Conservation (phyloP, 163 green algal genomes). For the Chloroidium sp. region DNA sequence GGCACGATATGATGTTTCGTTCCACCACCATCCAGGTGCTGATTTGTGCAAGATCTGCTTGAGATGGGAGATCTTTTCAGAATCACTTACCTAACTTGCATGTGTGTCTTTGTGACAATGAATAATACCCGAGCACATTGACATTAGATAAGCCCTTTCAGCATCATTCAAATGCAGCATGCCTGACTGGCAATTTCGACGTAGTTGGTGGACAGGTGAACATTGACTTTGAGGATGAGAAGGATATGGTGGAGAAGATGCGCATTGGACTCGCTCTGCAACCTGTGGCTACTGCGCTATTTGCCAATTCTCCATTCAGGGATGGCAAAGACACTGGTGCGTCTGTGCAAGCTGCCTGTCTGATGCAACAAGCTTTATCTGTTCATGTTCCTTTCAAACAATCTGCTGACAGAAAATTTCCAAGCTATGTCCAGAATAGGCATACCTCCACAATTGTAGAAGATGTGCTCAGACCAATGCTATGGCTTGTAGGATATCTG, state of each 20-base stretch:
- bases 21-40: constrained; percentile 89
- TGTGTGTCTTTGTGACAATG: too few species aligned
- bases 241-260: constrained; percentile 97
- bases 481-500: constrained; percentile 33
- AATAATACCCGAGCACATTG: too few species aligned
- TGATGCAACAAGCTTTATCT: neutral
- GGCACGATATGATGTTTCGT: constrained; percentile 99
- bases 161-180: too few species aligned
- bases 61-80: neutral
- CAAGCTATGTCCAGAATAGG: too few species aligned
- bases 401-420: neutral
- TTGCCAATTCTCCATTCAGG: constrained; percentile 93
- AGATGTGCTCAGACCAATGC: neutral
- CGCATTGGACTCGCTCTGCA: constrained; percentile 87
- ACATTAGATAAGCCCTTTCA: too few species aligned
- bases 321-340: constrained; percentile 74
- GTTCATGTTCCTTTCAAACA: neutral
- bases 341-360: neutral
- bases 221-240: constrained; percentile 92
- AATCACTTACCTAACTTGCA: too few species aligned
- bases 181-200: too few species aligned
- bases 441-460: too few species aligned
- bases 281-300: constrained; percentile 90
- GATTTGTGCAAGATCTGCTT: neutral
- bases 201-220: constrained; percentile 67